These are phyloP conservation scores for Tulasnella sp. DNA, from an alignment of 768 basidiomycete species.

Conservation along the genomic window DNA sequence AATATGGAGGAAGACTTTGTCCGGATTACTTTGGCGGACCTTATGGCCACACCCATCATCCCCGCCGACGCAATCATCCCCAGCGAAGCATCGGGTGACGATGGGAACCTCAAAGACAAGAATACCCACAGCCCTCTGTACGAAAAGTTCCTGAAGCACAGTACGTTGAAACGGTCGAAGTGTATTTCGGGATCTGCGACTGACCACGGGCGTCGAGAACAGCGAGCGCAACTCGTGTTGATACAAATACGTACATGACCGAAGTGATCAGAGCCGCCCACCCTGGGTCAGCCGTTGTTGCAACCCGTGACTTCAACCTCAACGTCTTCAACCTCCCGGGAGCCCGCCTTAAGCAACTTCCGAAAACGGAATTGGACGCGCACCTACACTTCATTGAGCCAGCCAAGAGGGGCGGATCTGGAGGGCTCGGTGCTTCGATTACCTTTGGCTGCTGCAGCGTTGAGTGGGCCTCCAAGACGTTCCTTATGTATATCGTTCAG, in stretches of 20 bases:
- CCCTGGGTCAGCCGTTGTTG: conserved; percentile 36
- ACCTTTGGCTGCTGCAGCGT: conserved; percentile 55
- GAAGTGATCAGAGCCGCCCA: conserved; percentile 14
- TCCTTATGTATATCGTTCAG: conserved; percentile 50
- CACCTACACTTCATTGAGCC: conserved; percentile 51
- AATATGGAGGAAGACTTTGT: conserved; percentile 19
- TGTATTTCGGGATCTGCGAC: not conserved
- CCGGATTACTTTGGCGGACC: conserved; percentile 11
- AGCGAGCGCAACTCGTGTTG: conserved; percentile 21
- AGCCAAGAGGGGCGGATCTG: conserved; percentile 46
- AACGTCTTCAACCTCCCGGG: conserved; percentile 53
- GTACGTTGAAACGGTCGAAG: not conserved
- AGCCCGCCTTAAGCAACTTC: conserved; percentile 33
- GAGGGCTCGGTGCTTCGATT: conserved; percentile 52
- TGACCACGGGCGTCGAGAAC: not conserved
- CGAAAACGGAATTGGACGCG: conserved; percentile 45
- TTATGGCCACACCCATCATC: not conserved
- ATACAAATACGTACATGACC: conserved; percentile 16
- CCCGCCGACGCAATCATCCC: not conserved
- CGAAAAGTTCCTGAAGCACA: conserved; percentile 9
- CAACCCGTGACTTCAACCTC: conserved; percentile 48
- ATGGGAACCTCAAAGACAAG: not conserved
- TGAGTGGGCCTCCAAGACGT: conserved; percentile 62
- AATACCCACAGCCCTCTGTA: not conserved
- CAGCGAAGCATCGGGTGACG: not conserved